Base-by-base conservation (phyloP, 768 basidiomycete species). In the Auricularia cornea region DNA sequence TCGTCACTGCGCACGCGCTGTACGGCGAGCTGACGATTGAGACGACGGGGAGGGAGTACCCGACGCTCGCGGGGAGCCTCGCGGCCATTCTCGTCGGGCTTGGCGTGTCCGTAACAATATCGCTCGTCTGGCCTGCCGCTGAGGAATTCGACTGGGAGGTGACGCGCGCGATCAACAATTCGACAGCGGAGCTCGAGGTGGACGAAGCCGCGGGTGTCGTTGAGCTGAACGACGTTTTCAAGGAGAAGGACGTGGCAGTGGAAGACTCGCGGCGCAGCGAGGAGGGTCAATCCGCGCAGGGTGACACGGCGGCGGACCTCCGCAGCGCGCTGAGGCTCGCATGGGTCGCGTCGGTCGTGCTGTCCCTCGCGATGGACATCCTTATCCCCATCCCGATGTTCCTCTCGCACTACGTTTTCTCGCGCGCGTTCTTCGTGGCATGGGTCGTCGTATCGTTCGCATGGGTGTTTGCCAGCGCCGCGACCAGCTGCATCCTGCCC, bases 341-440 rank as follows among this genome's bases (percentile, higher is more conserved):
- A 18, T 48, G 44, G 11, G 23, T 48, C 44, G 11, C 44, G 23
- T 48, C 44, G 44, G 11, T 48, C 44, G 44, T 48, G 12, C 44
- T 48, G 20, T 14, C 44, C 11, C 20, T 48, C 20, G 20, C 20
- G 12, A 48, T 48, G 44, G 44, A 48, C 44, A 12, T 48, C 44
- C 60, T 61, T 4, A 40, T 61, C 60, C 60, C 60, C 6, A 41
- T 61, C 2, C 60, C 60, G 20, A 48, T 61, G 60, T 61, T 61
- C 44, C 26, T 32, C n/a, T 23, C 40, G 31, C 31, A 48, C 60
- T 61, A 61, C 31, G 60, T 61, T 26, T 61, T 61, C 44, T 44
- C 40, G 26, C 23, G 31, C 40, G 31, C 18, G 30, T 61, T 61
- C 41, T 61, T 61, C 40, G 48, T 40, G 1, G 60, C 35, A 3